These are phyloP conservation scores for Avena sativa DNA, from an alignment of 176 grass and related monocot genomes.

Conservation along the genomic window DNA sequence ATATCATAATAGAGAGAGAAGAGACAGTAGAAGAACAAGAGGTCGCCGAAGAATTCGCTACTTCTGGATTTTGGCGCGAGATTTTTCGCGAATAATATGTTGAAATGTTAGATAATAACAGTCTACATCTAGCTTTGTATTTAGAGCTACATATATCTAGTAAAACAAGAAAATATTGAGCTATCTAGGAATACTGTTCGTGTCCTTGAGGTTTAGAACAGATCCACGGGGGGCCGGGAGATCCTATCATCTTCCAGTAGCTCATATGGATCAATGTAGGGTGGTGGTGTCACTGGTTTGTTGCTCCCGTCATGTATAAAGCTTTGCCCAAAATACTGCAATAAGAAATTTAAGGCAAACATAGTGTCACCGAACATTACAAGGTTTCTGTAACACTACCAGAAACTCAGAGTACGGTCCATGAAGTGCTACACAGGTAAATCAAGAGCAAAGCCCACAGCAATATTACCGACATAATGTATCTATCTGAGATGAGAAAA, in stretches of 20 bases:
- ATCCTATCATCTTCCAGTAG: slow-evolving; percentile 89
- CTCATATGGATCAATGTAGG: slow-evolving; percentile 81
- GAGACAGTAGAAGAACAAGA: background rate
- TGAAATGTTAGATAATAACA: slow-evolving; percentile 25
- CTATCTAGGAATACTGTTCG: background rate
- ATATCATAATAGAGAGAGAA: slow-evolving; percentile 12
- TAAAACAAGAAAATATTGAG: slow-evolving; percentile 29
- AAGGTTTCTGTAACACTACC: background rate
- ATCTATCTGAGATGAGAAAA: background rate
- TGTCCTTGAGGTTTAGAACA: slow-evolving; percentile 45
- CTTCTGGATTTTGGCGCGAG: background rate
- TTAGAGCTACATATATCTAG: slow-evolving; percentile 43
- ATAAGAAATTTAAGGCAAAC: slow-evolving; percentile 9
- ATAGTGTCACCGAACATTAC: background rate
- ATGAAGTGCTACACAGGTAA: background rate
- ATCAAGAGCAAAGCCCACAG: background rate
- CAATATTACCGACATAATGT: background rate
- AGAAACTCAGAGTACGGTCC: background rate
- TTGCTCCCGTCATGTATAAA: slow-evolving; percentile 84
- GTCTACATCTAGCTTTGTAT: slow-evolving; percentile 54
- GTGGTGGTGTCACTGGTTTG: slow-evolving; percentile 47
- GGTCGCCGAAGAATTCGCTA: background rate
- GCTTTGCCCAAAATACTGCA: slow-evolving; percentile 80
- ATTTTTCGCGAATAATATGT: background rate
- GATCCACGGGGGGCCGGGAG: slow-evolving; percentile 53